Evolutionary conservation across 805 yeast genomes (phyloP).

Genomic region (Metschnikowia kofuensis): DNA sequence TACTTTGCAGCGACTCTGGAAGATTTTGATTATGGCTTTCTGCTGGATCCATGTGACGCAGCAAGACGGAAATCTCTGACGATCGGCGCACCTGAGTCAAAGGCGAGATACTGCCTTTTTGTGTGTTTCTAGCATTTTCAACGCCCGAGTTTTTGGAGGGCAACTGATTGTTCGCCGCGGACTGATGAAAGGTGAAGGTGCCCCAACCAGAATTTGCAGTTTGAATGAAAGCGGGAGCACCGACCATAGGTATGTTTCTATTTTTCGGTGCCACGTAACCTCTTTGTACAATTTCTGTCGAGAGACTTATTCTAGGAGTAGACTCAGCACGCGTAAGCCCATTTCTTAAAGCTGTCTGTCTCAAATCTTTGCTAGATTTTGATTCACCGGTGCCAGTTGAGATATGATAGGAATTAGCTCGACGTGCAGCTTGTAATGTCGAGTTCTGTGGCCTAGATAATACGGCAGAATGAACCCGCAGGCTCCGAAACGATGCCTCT

Average conservation of each 20-base stretch:
- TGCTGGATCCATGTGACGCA: neutral
- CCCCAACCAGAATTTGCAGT: constrained; percentile 4
- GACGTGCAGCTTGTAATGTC: neutral
- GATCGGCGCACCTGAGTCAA: constrained; percentile 10
- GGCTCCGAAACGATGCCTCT: neutral
- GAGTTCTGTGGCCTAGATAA: neutral
- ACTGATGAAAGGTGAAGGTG: constrained; percentile 3
- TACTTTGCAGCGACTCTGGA: neutral
- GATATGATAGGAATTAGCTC: constrained; percentile 4
- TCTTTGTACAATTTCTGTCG: neutral
- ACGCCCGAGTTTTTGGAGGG: no score
- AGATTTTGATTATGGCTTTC: neutral
- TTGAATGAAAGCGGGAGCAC: neutral
- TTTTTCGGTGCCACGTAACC: neutral
- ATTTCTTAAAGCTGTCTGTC: constrained; percentile 12
- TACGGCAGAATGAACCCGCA: neutral
- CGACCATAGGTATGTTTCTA: constrained; percentile 15
- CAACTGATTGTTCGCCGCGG: neutral
- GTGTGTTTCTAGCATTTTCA: neutral
- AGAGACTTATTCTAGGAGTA: neutral
- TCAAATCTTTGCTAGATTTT: constrained; percentile 7
- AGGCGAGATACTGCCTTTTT: constrained; percentile 12
- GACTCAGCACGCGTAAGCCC: constrained; percentile 7
- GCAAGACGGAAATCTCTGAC: neutral
- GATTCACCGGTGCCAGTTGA: neutral